Percentiles rank a stretch among this genome's conserved stretches.
Evolutionary conservation across 208 protist species (phyloP).

Genomic region (Crithidia fasciculata): DNA sequence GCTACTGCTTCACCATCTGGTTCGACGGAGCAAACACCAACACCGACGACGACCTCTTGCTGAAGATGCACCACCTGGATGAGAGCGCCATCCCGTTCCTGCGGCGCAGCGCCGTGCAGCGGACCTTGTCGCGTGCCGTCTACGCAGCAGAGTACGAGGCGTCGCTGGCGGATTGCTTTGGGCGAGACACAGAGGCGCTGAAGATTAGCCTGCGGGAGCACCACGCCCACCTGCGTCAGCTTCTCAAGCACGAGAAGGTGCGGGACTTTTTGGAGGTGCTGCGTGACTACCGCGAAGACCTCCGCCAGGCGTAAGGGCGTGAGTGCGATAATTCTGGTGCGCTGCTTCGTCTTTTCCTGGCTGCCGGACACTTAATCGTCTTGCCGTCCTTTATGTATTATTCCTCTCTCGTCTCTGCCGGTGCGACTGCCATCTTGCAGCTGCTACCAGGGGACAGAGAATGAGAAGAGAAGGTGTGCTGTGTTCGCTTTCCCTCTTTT

Average conservation of each 20-base stretch:
- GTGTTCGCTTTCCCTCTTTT: constrained; percentile 2
- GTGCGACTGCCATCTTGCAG: too few relatives aligned
- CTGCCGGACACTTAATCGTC: neutral
- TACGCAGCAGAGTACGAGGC: constrained; percentile 47
- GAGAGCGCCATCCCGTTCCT: constrained; percentile 38
- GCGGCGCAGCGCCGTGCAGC: constrained; percentile 45
- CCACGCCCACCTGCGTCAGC: constrained; percentile 38
- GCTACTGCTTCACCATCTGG: constrained; percentile 71
- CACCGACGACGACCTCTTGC: constrained; percentile 45
- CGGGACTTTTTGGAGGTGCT: constrained; percentile 28
- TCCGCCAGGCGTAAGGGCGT: constrained; percentile 4
- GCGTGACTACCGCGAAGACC: constrained; percentile 37
- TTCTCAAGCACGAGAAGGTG: constrained; percentile 35
- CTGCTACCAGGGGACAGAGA: too few relatives aligned
- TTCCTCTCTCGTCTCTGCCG: too few relatives aligned
- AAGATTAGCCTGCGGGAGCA: constrained; percentile 43
- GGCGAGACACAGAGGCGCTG: constrained; percentile 24
- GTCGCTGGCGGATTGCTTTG: constrained; percentile 49
- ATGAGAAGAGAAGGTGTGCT: neutral
- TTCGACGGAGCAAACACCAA: constrained; percentile 49
- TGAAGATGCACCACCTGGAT: constrained; percentile 40
- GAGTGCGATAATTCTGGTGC: neutral
- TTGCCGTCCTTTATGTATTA: too few relatives aligned
- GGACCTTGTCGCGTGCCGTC: constrained; percentile 46
- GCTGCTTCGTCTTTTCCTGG: neutral